Percentiles rank a stretch among this genome's conserved stretches.
Evolutionary conservation across 108 stramenopile genomes (phyloP).

Genomic region (Nitzschia putrida): DNA sequence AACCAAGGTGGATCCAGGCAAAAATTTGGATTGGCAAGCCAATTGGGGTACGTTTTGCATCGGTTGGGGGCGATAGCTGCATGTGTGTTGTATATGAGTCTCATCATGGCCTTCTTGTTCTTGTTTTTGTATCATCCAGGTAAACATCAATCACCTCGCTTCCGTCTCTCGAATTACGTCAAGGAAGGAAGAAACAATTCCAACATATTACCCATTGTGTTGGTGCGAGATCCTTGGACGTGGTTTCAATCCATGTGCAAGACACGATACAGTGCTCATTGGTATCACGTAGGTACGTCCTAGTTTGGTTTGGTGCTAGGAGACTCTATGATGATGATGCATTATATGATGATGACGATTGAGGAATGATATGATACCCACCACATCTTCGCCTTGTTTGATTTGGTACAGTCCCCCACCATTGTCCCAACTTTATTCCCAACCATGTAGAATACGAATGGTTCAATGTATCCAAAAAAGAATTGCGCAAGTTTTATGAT

Average conservation of each 20-base stretch:
- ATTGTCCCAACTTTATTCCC: constrained; percentile 77
- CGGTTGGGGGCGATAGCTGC: neutral
- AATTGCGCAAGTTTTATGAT: constrained; percentile 11
- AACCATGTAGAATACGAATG: constrained; percentile 39
- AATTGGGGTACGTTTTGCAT: constrained; percentile 67
- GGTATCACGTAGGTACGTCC: constrained; percentile 32
- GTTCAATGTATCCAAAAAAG: constrained; percentile 14
- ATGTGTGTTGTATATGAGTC: neutral
- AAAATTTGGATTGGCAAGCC: constrained; percentile 48
- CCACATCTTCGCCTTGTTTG: no score
- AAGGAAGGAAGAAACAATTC: neutral
- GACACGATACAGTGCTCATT: constrained; percentile 61
- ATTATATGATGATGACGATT: no score
- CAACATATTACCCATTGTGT: constrained; percentile 65
- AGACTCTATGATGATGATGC: no score
- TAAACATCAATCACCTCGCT: constrained; percentile 59
- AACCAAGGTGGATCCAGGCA: constrained; percentile 47
- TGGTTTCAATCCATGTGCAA: constrained; percentile 84
- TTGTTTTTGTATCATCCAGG: neutral
- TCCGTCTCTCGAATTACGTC: constrained; percentile 33
- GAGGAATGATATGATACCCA: no score
- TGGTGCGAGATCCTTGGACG: constrained; percentile 77
- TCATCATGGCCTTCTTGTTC: neutral
- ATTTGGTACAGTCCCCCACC: constrained; percentile 29
- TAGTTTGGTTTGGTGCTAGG: constrained; percentile 32